Evolutionary conservation across 768 basidiomycete species (phyloP).

Genomic region (Arthromyces matolae): DNA sequence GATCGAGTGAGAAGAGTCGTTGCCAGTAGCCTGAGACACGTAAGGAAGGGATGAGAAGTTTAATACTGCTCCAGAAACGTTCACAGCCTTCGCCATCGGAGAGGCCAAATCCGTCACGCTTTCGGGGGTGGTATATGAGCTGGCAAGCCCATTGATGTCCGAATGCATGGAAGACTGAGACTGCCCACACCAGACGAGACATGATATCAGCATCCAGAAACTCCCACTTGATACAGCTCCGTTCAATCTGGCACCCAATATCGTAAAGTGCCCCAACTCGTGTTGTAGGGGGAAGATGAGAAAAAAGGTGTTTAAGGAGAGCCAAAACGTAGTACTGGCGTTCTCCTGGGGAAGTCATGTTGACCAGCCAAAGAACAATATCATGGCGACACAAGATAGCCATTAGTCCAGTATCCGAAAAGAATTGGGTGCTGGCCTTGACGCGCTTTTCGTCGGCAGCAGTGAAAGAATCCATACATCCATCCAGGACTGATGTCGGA

Average conservation of each 20-base stretch:
- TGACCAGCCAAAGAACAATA: constrained; percentile 26
- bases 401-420: constrained; percentile 32
- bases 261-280: not conserved
- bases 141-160: no score
- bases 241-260: not conserved
- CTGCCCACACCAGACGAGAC: constrained; percentile 23
- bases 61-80: no score
- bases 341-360: constrained; percentile 31
- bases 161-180: no score
- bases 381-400: constrained; percentile 32
- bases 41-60: no score
- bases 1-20: no score
- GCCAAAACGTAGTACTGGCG: constrained; percentile 28
- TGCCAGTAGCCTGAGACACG: no score
- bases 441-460: constrained; percentile 25
- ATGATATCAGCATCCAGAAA: no score
- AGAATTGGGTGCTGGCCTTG: no score
- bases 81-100: no score
- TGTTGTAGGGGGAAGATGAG: constrained; percentile 15
- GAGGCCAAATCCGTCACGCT: no score
- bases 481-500: constrained; percentile 14
- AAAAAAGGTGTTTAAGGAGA: constrained; percentile 27
- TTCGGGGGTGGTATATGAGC: no score
- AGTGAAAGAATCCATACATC: constrained; percentile 16
- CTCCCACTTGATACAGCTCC: constrained; percentile 6